These are phyloP conservation scores for Boletus subcaerulescens DNA, from an alignment of 768 basidiomycete genomes.

Conservation along the genomic window DNA sequence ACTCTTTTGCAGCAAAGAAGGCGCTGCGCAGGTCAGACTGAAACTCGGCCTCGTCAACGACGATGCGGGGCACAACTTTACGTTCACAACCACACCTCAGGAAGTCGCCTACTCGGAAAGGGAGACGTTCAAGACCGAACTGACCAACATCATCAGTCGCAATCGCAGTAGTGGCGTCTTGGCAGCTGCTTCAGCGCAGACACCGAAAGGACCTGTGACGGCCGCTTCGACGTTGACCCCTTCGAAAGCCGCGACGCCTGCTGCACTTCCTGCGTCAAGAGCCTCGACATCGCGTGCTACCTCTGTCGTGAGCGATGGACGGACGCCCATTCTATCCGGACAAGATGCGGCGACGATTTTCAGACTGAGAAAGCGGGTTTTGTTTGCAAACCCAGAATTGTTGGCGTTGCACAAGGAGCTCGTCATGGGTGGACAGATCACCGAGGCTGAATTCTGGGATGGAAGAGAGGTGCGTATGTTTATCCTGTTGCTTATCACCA, in stretches of 20 bases:
- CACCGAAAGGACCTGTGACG: constrained; percentile 25
- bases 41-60: constrained; percentile 69
- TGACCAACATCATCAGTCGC: constrained; percentile 71
- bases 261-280: constrained; percentile 33
- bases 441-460: constrained; percentile 96
- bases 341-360: constrained; percentile 66
- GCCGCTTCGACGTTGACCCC: constrained; percentile 13
- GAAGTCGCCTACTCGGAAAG: constrained; percentile 65
- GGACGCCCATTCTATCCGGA: constrained; percentile 53
- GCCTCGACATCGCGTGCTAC: constrained; percentile 57
- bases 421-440: constrained; percentile 80
- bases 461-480: constrained; percentile 73
- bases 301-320: constrained; percentile 55
- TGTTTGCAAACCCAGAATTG: constrained; percentile 75
- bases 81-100: constrained; percentile 62
- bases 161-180: constrained; percentile 48
- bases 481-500: constrained; percentile 5
- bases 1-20: constrained; percentile 84
- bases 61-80: constrained; percentile 79
- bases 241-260: constrained; percentile 32
- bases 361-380: constrained; percentile 72
- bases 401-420: constrained; percentile 82
- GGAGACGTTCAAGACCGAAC: constrained; percentile 77
- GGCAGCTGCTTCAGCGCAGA: constrained; percentile 20
- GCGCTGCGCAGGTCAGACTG: constrained; percentile 72